A percentile compares a stretch with the other conserved stretches of the same genome.
Conservation (phyloP, 1,284 basidiomycete genomes). For the Tilletia indica region DNA sequence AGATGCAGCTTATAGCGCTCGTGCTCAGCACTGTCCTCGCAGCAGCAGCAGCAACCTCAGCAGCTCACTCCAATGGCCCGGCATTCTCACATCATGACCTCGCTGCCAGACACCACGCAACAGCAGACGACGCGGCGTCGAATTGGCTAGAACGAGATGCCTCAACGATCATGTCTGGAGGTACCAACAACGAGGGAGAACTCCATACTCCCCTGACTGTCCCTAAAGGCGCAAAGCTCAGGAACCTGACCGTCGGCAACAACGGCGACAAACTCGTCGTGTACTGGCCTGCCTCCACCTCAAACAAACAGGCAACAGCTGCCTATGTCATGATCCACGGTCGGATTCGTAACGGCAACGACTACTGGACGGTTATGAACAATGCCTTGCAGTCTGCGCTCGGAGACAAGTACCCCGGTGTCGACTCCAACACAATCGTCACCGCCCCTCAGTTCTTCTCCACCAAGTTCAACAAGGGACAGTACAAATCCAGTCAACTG, state of each 20-base stretch:
- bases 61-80: too few species aligned
- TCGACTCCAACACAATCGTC: conserved; percentile 17
- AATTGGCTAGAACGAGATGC: conserved; percentile 28
- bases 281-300: conserved; percentile 7
- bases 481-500: conserved; percentile 6
- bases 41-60: too few species aligned
- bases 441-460: conserved; percentile 24
- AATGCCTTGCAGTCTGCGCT: conserved; percentile 21
- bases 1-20: too few species aligned
- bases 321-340: conserved; percentile 24
- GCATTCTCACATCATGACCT: too few species aligned
- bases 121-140: too few species aligned
- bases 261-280: conserved; percentile 15
- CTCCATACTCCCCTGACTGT: conserved; percentile 29
- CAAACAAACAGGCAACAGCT: conserved; percentile 16
- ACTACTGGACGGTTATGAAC: conserved; percentile 23
- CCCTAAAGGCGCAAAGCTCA: conserved; percentile 25
- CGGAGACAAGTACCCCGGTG: conserved; percentile 16
- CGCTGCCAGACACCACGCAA: too few species aligned
- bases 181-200: conserved; percentile 27
- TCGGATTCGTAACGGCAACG: conserved; percentile 18
- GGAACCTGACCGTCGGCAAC: conserved; percentile 18
- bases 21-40: too few species aligned
- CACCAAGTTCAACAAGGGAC: conserved; percentile 19
- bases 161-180: conserved; percentile 28